Evolutionary conservation across 805 yeast species (phyloP), one percentile per base, ranked within the genome.

Genomic region (Maudiozyma saulgeensis): DNA sequence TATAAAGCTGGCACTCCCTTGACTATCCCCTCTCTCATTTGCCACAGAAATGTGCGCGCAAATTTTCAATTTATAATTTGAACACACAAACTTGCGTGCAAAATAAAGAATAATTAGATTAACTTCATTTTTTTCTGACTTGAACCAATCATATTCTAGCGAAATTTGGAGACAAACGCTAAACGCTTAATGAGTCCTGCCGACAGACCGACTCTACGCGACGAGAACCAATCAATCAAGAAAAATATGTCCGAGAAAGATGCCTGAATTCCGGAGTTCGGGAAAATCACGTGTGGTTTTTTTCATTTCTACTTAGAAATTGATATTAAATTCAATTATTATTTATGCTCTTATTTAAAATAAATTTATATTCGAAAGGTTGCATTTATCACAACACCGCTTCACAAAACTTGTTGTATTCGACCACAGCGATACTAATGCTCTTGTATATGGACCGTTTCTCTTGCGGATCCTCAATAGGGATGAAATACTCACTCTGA

Each of bases 391-490:
- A 71, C 49, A 67, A 57, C 28, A 64, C 53, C 15, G 80, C 81
- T 58, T 79, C 83, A 56, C 85, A 81, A 48, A 71, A 76, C 66
- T 81, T 81, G 60, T 90, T 91, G 68, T 75, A 89, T 58, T 83
- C 87, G 21, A 74, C 77, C 16, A 88, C 98, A 1, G 96, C 96
- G 51, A 83, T 68, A 3, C 82, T 84, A 57, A 93, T 85, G 60
- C 77, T 78, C 53, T 72, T 76, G 71, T 88, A 89, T 49, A 91
- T 67, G 61, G 78, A 81, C 51, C 72, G 72, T 53, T 90, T 74
- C 51, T 82, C 81, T 9, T 75, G 68, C 19, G 72, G 70, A 48
- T 87, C 93, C 0, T 86, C 80, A 41, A 91, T 73, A 1, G 96
- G 96, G 44, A 91, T 79, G 62, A 91, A 91, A 34, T 82, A 81